A percentile compares a stretch with the other conserved stretches of the same genome.
Conservation (phyloP, 257 asterid species). For the Jaltomata sinuosa region DNA sequence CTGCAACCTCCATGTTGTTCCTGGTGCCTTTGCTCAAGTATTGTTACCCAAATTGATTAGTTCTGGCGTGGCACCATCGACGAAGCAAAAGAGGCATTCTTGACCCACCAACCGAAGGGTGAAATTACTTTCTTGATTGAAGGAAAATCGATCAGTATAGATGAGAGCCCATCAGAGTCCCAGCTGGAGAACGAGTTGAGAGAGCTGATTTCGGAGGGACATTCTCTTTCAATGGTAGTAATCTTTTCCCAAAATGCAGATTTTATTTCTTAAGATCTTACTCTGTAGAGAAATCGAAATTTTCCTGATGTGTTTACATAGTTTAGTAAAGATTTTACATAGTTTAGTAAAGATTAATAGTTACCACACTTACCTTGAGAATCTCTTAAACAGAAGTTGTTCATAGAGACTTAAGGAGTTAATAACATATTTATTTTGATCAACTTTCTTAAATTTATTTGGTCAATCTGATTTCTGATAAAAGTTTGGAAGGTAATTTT, state of each 20-base stretch:
- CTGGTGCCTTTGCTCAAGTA: neutral
- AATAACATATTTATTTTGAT: neutral
- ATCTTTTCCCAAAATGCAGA: neutral
- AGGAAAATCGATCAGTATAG: conserved; percentile 38
- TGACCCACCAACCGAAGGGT: conserved; percentile 68
- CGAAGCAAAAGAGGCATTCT: conserved; percentile 66
- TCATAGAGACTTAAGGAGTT: neutral
- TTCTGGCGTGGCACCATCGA: conserved; percentile 82
- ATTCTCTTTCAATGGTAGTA: conserved; percentile 73
- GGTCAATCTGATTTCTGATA: neutral
- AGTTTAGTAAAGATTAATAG: neutral
- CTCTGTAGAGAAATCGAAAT: neutral
- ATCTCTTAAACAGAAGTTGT: neutral
- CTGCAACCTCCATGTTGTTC: neutral
- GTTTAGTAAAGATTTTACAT: neutral
- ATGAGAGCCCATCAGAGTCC: conserved; percentile 53
- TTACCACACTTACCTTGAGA: neutral
- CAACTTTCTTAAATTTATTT: neutral
- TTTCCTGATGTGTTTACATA: neutral
- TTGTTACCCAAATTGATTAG: conserved; percentile 25
- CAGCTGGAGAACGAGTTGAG: conserved; percentile 70
- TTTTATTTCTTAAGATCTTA: neutral
- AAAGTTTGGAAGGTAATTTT: neutral
- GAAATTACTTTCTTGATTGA: conserved; percentile 86
- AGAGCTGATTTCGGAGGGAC: conserved; percentile 63